Evolutionary conservation across 805 yeast species (phyloP), one percentile per base, ranked within the genome.

Genomic region (Myxozyma sirexii): DNA sequence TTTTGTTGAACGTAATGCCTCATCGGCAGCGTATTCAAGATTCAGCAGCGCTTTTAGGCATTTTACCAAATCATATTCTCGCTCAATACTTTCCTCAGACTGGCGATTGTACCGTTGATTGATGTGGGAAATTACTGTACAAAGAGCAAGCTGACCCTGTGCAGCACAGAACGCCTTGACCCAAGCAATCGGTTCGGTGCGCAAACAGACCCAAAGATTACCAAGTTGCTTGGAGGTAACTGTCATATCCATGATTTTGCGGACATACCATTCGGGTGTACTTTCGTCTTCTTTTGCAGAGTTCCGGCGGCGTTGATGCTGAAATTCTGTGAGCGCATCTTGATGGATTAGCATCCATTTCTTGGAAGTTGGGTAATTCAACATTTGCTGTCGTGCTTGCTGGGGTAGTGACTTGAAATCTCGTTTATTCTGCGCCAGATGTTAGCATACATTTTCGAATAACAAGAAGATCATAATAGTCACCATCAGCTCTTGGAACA

Each of bases 261-360:
- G 81, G 17, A 93, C 91, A 72, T 88, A 93, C 67, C 82, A 84
- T 63, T 84, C 90, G 1, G 94, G 97, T 24, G 85, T 80, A 60
- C 75, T 71, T 43, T 75, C 61, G 44, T 58, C 47, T 5, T 62
- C 65, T 45, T 60, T 54, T 67, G 55, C 66, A 57, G 59, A 67
- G 60, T 48, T 47, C 43, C 64, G 69, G 15, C 78, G 73, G 45
- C 78, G 72, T 57, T 76, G 76, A 65, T 86, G 84, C 68, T 86
- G 87, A 68, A 79, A 79, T 68, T 91, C 97, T 5, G 92, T 82
- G 47, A 89, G 79, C 24, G 87, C 84, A 72, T 91, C 97, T 72
- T 92, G 97, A 65, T 87, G 84, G 42, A 92, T 86, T 65, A 92
- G 79, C 86, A 89, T 85, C 96, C 97, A 91, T 74, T 93, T 93